These are phyloP conservation scores for Saturnispora kantuleensis DNA, from an alignment of 805 yeast species.

Conservation along the genomic window DNA sequence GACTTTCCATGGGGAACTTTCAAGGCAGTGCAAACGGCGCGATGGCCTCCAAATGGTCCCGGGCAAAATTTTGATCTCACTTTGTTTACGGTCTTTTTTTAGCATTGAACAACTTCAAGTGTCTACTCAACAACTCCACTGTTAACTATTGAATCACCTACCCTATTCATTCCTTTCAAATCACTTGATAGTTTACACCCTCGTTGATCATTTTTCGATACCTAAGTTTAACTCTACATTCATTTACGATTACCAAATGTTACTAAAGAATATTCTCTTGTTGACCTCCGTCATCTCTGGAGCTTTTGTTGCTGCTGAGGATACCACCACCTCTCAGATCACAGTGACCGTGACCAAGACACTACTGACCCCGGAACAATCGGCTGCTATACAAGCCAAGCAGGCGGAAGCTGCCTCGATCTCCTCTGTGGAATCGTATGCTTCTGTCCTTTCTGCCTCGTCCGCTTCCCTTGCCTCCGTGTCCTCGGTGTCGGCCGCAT, in stretches of 20 bases:
- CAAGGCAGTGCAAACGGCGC: too few relatives aligned
- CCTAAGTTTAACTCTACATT: background rate
- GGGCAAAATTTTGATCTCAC: too few relatives aligned
- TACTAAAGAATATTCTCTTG: constrained; percentile 21
- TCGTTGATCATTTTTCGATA: constrained; percentile 2
- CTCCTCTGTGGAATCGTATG: constrained; percentile 22
- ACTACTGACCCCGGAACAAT: constrained; percentile 36
- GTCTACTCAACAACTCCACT: background rate
- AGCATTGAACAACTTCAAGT: too few relatives aligned
- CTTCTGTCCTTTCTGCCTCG: constrained; percentile 27
- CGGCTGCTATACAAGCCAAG: constrained; percentile 20
- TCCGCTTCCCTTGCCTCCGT: constrained; percentile 28
- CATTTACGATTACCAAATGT: constrained; percentile 15
- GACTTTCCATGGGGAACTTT: too few relatives aligned
- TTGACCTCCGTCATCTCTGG: constrained; percentile 18
- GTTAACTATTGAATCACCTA: constrained; percentile 7
- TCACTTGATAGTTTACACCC: constrained; percentile 5
- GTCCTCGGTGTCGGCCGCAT: constrained; percentile 30
- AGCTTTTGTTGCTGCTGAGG: constrained; percentile 21
- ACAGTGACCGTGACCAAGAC: constrained; percentile 41
- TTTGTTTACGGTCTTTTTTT: too few relatives aligned
- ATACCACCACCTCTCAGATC: constrained; percentile 32
- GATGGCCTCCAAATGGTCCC: background rate
- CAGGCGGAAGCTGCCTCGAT: constrained; percentile 17
- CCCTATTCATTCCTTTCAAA: constrained; percentile 10